phyloP scores from a whole-genome alignment of 176 grass and related monocot genomes.

The Carex littledalei region DNA sequence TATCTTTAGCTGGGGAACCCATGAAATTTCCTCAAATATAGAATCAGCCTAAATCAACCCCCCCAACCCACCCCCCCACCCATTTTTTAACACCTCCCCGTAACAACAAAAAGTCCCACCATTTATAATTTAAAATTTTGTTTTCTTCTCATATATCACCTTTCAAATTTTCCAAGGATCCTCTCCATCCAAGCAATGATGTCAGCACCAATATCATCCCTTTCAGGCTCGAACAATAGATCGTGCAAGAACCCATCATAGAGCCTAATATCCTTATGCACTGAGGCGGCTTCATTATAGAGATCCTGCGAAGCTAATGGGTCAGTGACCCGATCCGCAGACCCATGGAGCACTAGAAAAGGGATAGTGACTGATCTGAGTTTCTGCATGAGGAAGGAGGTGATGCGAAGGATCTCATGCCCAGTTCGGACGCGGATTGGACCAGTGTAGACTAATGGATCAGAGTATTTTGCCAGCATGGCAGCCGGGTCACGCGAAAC shows the following conservation, averaged over 20 bases:
- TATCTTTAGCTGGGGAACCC: not conserved
- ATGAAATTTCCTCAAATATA: not conserved
- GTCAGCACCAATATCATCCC: constrained; percentile 56
- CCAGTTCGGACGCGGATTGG: constrained; percentile 85
- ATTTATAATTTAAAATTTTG: not conserved
- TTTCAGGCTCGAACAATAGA: constrained; percentile 90
- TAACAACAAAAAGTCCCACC: not conserved
- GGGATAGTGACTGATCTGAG: constrained; percentile 67
- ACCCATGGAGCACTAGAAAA: constrained; percentile 92
- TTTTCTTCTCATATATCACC: not conserved
- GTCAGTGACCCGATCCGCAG: constrained; percentile 79
- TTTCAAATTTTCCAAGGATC: constrained; percentile 29
- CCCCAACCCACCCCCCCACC: no score
- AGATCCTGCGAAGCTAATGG: constrained; percentile 79
- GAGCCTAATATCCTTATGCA: constrained; percentile 61
- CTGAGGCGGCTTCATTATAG: constrained; percentile 48
- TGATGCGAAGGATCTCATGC: constrained; percentile 82
- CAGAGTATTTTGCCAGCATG: constrained; percentile 81
- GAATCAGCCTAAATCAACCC: not conserved
- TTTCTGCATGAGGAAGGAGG: constrained; percentile 66
- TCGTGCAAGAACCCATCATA: constrained; percentile 95
- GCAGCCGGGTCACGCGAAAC: constrained; percentile 81
- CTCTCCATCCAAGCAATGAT: constrained; percentile 93
- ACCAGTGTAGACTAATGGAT: constrained; percentile 84
- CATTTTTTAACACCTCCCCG: not conserved